A percentile compares a stretch with the other conserved stretches of the same genome.
phyloP scores from a whole-genome alignment of 1,284 basidiomycete species.

The Microbotryum saponariae region DNA sequence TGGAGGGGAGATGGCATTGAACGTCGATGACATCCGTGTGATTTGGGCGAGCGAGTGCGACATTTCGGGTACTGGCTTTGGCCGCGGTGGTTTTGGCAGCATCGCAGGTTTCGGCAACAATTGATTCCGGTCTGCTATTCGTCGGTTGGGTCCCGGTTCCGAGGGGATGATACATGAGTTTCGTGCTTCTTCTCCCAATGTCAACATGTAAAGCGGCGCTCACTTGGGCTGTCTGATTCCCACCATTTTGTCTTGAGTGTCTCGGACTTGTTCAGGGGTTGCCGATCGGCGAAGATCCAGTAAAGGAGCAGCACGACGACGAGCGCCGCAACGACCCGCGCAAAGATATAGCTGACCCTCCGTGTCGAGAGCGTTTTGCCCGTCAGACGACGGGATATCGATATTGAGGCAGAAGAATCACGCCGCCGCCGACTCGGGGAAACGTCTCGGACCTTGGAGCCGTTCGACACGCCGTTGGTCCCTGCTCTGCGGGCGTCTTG shows the following conservation, averaged over 20 bases:
- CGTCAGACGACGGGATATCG: too few species aligned
- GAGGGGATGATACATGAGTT: background rate
- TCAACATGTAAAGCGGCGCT: background rate
- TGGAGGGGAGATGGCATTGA: background rate
- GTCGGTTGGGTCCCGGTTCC: too few species aligned
- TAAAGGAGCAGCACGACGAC: too few species aligned
- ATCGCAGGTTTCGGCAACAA: conserved; percentile 19
- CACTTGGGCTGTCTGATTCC: conserved; percentile 18
- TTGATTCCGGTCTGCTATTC: conserved; percentile 7
- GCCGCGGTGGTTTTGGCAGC: conserved; percentile 9
- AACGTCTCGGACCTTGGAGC: too few species aligned
- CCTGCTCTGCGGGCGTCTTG: too few species aligned
- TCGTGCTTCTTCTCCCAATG: background rate
- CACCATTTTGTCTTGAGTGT: conserved; percentile 24
- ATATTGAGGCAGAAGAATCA: too few species aligned
- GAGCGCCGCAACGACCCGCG: too few species aligned
- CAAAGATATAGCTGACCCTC: too few species aligned
- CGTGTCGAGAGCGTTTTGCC: too few species aligned
- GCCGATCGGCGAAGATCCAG: too few species aligned
- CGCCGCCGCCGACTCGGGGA: too few species aligned
- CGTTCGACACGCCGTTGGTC: too few species aligned
- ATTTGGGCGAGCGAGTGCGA: conserved; percentile 21
- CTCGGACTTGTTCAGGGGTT: background rate
- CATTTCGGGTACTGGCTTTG: conserved; percentile 8
- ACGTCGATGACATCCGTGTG: conserved; percentile 16